Percentiles rank a stretch among this genome's conserved stretches.
Conservation (phyloP, 306 rosid species). For the peach (Prunus persica) region Prunus_persica_NCBIv2 NC_034015.1:14777501-14778000, state of each 20-base stretch:
- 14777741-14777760: neutral
- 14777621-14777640: neutral
- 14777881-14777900: neutral
- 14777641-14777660: neutral
- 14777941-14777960: neutral
- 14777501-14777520: constrained; percentile 3
- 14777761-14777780: neutral
- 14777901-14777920: too few relatives aligned
- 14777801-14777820: constrained; percentile 13
- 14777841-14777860: neutral
- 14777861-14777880: neutral
- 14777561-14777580: constrained; percentile 77
- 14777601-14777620: neutral
- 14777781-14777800: constrained; percentile 16
- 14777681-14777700: neutral
- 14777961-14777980: constrained; percentile 11
- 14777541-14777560: constrained; percentile 54
- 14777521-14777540: constrained; percentile 63
- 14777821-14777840: neutral
- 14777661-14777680: neutral
- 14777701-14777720: neutral
- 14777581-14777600: constrained; percentile 34
- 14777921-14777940: neutral
- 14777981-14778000: constrained; percentile 79
- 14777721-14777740: neutral